Percentiles rank a stretch among this genome's conserved stretches.
phyloP scores from a whole-genome alignment of 768 basidiomycete genomes.

The Serendipita sp. region DNA sequence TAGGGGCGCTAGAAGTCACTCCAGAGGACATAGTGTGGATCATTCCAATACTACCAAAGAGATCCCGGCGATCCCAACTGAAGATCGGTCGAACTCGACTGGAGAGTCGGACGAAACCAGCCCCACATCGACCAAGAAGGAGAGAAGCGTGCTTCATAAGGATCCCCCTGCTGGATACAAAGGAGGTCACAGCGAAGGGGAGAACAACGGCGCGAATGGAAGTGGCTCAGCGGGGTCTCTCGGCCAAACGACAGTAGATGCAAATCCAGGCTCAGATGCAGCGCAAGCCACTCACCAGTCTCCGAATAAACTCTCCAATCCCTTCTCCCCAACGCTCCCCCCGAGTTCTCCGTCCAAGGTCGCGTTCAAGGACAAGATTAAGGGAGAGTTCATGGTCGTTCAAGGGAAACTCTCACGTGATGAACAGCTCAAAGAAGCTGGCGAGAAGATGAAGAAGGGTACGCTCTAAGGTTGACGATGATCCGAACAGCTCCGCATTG shows the following conservation, averaged over 20 bases:
- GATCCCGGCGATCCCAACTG: background rate
- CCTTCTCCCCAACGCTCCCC: background rate
- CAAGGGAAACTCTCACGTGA: background rate
- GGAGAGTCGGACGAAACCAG: background rate
- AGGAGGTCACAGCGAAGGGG: background rate
- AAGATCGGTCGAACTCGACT: background rate
- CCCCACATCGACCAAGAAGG: background rate
- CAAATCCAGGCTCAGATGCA: background rate
- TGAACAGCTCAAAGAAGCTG: background rate
- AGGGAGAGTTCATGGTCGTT: constrained; percentile 5
- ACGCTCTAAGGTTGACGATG: background rate
- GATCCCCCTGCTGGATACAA: background rate
- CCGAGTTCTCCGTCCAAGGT: background rate
- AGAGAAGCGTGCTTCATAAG: background rate
- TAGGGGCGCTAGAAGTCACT: background rate
- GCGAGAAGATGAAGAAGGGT: constrained; percentile 5
- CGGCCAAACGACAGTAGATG: background rate
- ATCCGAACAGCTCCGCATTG: no score
- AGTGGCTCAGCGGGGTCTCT: background rate
- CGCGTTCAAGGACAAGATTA: background rate
- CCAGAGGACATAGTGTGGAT: background rate
- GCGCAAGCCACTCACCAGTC: background rate
- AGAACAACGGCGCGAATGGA: background rate
- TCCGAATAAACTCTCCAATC: background rate
- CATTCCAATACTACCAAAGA: background rate